A percentile compares a stretch with the other conserved stretches of the same genome.
phyloP scores from a whole-genome alignment of 805 yeast genomes.

The Sungouiella blattae region DNA sequence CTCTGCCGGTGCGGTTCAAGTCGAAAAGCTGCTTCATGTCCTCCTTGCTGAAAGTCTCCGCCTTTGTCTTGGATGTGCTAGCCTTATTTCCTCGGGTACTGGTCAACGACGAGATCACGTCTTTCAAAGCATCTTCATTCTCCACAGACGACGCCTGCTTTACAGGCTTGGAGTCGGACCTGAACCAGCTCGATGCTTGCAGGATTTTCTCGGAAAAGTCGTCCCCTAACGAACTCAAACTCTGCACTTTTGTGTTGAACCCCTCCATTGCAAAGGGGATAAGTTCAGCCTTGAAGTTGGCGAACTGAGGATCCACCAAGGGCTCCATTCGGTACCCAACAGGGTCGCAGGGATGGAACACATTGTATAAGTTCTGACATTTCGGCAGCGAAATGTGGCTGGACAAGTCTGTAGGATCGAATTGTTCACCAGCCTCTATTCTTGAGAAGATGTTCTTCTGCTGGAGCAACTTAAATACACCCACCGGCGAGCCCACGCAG shows the following conservation, averaged over 20 bases:
- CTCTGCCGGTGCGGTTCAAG: conserved; percentile 69
- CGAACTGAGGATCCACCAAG: conserved; percentile 50
- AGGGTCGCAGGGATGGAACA: conserved; percentile 90
- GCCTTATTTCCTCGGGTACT: conserved; percentile 15
- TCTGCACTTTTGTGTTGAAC: conserved; percentile 49
- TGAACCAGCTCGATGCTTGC: conserved; percentile 38
- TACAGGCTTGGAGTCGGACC: neutral
- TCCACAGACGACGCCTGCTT: conserved; percentile 12
- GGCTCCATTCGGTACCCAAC: conserved; percentile 91
- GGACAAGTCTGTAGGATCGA: conserved; percentile 17
- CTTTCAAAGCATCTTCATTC: conserved; percentile 40
- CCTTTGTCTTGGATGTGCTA: conserved; percentile 17
- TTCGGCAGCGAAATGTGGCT: conserved; percentile 43
- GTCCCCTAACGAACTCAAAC: conserved; percentile 35
- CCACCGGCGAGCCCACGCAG: conserved; percentile 87
- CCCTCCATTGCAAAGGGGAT: conserved; percentile 55
- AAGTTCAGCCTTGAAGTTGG: conserved; percentile 49
- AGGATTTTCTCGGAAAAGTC: conserved; percentile 32
- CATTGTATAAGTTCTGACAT: conserved; percentile 67
- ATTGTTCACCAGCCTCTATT: conserved; percentile 14
- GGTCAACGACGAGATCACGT: conserved; percentile 29
- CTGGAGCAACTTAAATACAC: conserved; percentile 74
- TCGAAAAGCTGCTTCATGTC: conserved; percentile 35
- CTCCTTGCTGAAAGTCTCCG: conserved; percentile 24
- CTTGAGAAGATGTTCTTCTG: conserved; percentile 56